Evolutionary conservation across 192 early-diverging fungal genomes (phyloP).

Genomic region (Umbelopsis vinacea): DNA sequence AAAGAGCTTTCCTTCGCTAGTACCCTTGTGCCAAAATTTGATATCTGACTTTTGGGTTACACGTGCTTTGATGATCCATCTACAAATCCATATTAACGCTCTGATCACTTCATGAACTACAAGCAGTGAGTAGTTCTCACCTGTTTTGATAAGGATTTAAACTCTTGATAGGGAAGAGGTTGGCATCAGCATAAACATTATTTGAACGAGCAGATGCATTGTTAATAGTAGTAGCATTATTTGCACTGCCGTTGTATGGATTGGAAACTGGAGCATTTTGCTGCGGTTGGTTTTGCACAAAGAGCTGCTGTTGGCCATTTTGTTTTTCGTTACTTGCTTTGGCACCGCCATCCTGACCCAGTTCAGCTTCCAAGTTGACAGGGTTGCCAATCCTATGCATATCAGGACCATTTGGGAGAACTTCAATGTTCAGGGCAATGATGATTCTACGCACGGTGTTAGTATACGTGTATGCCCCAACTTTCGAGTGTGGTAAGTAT

Average conservation of each 20-base stretch:
- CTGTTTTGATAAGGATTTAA: constrained; percentile 91
- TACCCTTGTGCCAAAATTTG: constrained; percentile 76
- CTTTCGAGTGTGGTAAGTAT: no score
- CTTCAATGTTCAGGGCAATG: constrained; percentile 51
- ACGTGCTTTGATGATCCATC: constrained; percentile 94
- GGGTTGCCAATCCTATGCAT: constrained; percentile 6
- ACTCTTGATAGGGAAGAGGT: constrained; percentile 49
- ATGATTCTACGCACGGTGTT: constrained; percentile 26
- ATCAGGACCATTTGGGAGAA: constrained; percentile 40
- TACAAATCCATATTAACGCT: constrained; percentile 27
- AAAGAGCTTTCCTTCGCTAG: constrained; percentile 86
- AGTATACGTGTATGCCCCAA: no score
- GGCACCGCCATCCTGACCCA: not conserved
- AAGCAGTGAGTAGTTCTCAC: constrained; percentile 32
- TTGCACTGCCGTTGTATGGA: not conserved
- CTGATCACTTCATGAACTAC: not conserved
- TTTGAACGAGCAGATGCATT: not conserved
- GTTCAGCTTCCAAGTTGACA: constrained; percentile 6
- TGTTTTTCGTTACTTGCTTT: not conserved
- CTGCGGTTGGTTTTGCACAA: constrained; percentile 4
- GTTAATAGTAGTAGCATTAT: not conserved
- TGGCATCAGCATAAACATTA: constrained; percentile 21
- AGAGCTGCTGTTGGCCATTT: constrained; percentile 10
- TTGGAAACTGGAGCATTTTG: not conserved
- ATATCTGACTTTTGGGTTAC: constrained; percentile 86